Evolutionary conservation across 345 rosid genomes (phyloP).

Genomic region (Eucalyptus pumila): DNA sequence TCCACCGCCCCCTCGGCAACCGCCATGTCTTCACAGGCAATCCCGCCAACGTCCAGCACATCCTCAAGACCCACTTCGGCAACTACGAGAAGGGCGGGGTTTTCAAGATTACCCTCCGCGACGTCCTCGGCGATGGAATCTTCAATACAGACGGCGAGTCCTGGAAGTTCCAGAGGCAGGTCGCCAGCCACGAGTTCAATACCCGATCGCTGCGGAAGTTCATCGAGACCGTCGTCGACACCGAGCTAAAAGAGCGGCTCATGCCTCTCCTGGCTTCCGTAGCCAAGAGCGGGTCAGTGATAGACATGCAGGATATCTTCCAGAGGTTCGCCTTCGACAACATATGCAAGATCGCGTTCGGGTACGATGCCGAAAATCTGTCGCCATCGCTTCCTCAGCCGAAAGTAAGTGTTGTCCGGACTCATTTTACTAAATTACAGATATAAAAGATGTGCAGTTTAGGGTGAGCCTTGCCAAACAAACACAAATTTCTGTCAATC

Average conservation of each 20-base stretch:
- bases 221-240: constrained; percentile 32
- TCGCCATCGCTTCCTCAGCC: constrained; percentile 16
- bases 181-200: constrained; percentile 62
- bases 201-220: constrained; percentile 59
- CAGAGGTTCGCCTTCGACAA: constrained; percentile 63
- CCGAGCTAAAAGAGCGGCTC: constrained; percentile 37
- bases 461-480: not conserved
- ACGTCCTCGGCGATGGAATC: constrained; percentile 57
- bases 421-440: not conserved
- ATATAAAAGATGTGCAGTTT: not conserved
- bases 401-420: not conserved
- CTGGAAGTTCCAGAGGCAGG: constrained; percentile 62
- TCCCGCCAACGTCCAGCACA: constrained; percentile 40
- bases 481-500: not conserved
- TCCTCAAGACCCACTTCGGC: constrained; percentile 42
- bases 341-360: constrained; percentile 57
- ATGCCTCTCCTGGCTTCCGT: constrained; percentile 36
- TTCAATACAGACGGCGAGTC: constrained; percentile 45
- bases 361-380: constrained; percentile 42
- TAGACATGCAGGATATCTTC: constrained; percentile 46
- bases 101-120: constrained; percentile 3
- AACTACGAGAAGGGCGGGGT: constrained; percentile 34
- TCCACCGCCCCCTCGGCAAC: constrained; percentile 12
- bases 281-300: not conserved
- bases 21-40: constrained; percentile 32